Conservation (phyloP, 192 early-diverging fungal species). For the Cetraspora pellucida region DNA sequence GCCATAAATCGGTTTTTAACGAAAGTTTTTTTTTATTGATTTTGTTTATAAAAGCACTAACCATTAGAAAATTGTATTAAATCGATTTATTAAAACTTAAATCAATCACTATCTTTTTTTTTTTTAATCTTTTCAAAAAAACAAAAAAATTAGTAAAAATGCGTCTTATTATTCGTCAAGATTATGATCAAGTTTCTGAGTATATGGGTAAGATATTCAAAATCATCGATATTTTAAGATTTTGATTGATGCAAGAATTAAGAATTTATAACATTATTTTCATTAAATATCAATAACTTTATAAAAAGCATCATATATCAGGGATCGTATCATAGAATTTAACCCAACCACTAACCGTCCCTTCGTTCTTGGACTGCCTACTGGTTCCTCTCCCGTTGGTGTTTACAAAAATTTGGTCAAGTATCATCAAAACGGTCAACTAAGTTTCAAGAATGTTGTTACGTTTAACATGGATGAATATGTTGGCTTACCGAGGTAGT, state of each 20-base stretch:
- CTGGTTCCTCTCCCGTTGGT: slow-evolving; percentile 82
- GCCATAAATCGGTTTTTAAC: too few species aligned
- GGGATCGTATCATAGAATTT: slow-evolving; percentile 77
- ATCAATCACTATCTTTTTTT: too few species aligned
- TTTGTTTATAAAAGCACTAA: too few species aligned
- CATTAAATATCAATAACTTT: background rate
- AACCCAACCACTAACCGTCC: slow-evolving; percentile 71
- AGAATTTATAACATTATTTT: background rate
- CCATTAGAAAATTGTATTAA: too few species aligned
- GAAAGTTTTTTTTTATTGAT: too few species aligned
- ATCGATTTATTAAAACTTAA: too few species aligned
- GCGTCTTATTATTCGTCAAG: slow-evolving; percentile 76
- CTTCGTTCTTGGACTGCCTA: slow-evolving; percentile 86
- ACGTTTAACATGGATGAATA: slow-evolving; percentile 96
- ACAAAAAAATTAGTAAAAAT: slow-evolving; percentile 47
- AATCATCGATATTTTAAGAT: slow-evolving; percentile 13
- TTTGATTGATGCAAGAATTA: background rate
- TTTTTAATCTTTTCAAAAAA: too few species aligned
- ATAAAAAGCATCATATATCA: slow-evolving; percentile 70
- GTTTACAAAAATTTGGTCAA: slow-evolving; percentile 80
- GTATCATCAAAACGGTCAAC: slow-evolving; percentile 63
- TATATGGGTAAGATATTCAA: slow-evolving; percentile 56
- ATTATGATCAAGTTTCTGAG: slow-evolving; percentile 70
- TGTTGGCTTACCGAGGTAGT: slow-evolving; percentile 73
- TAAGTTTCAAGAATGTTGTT: slow-evolving; percentile 80